Evolutionary conservation across 805 yeast genomes (phyloP), one percentile per base, ranked within the genome.

Genomic region (Monosporozyma aerobia): DNA sequence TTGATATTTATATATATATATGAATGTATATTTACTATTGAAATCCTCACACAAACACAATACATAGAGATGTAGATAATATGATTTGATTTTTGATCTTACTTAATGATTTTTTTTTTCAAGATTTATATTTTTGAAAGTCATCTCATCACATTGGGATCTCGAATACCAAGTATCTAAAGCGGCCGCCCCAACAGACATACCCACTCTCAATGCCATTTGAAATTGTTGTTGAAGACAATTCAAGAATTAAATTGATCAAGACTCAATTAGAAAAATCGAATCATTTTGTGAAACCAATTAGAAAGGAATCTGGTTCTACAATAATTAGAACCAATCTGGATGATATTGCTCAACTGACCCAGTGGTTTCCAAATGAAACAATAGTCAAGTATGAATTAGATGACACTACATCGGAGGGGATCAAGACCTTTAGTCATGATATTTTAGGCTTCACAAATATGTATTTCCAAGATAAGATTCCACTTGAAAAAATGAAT

Each of bases 261-360:
- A 67, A 67, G 53, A 58, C 53, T 13, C 48, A 44, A 37, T 49
- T 68, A 39, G 70, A 67, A 47, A 14, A 35, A 2, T 22, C 47
- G 2, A 41, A 47, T 4, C 40, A 50, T 9, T 63, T 62, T 46
- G 60, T 64, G 9, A 63, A 59, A 45, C 69, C 69, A 3, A 62
- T 65, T 1, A 49, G 27, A 5, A 50, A 35, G n/a, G 63, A 59
- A 22, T 53, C 51, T 14, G 52, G 49, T n/a, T 23, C 39, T 11
- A 60, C 52, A n/a, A 53, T 63, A 5, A 53, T 64, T 2, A 61
- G 59, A 49, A 65, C 69, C 5, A 57, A 58, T 22, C 52, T 58
- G 7, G 44, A 32, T 5, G 54, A 49, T 13, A 14, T 46, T 10
- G n/a, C 44, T 2, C 16, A 41, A 19, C 16, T 53, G 1, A 11